These are phyloP conservation scores for Aspergillus leporis DNA, from an alignment of 495 filamentous ascomycete genomes.

Conservation along the genomic window DNA sequence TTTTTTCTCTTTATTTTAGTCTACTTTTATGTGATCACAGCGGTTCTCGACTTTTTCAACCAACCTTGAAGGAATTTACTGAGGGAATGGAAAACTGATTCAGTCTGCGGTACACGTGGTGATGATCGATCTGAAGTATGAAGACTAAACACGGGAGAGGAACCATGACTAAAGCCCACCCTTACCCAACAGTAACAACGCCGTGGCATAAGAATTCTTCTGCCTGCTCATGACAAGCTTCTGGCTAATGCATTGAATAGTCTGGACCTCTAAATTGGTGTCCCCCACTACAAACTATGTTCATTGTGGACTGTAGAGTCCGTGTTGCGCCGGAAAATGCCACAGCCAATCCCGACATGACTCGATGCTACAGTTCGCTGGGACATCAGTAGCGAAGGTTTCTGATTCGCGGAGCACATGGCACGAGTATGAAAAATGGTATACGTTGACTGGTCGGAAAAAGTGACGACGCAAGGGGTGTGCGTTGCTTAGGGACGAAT, in stretches of 20 bases:
- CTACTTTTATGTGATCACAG: neutral
- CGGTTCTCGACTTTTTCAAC: neutral
- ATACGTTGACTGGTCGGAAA: neutral
- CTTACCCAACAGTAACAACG: neutral
- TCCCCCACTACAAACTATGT: neutral
- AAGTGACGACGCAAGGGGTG: conserved; percentile 2
- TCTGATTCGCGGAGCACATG: neutral
- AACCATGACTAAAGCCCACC: no score
- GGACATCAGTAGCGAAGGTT: neutral
- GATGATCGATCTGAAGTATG: neutral
- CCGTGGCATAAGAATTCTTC: neutral
- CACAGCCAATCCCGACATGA: neutral
- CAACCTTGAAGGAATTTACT: neutral
- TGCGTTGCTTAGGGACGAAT: neutral
- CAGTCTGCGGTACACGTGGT: neutral
- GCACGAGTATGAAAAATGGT: neutral
- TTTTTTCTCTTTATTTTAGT: neutral
- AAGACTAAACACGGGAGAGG: neutral
- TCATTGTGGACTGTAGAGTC: neutral
- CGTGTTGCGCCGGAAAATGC: neutral
- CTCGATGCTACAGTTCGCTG: neutral
- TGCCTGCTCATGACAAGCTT: conserved; percentile 6
- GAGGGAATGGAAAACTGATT: neutral
- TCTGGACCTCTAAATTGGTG: neutral
- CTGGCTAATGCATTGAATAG: conserved; percentile 3